These are phyloP conservation scores for Epichloe coenophiala DNA, from an alignment of 2,329 filamentous ascomycete genomes.

Conservation along the genomic window DNA sequence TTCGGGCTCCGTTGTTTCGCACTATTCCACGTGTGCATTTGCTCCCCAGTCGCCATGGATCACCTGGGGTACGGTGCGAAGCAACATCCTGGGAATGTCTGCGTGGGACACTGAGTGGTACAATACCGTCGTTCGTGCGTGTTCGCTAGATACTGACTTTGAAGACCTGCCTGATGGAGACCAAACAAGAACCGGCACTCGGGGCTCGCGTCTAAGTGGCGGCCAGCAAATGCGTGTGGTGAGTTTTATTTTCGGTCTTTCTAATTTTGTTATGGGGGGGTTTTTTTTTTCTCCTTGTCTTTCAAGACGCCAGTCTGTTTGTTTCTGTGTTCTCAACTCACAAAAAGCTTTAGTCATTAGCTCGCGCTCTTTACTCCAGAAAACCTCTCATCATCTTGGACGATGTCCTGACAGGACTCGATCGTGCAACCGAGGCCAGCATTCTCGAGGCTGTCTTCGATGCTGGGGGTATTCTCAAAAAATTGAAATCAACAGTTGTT, in stretches of 20 bases:
- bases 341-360: conserved; percentile 8
- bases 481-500: conserved; percentile 12
- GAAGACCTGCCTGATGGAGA: conserved; percentile 12
- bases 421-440: conserved; percentile 22
- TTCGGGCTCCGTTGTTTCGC: conserved; percentile 4
- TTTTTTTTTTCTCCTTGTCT: not conserved
- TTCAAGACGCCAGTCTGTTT: not conserved
- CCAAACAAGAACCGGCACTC: conserved; percentile 10
- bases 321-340: not conserved
- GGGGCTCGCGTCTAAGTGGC: conserved; percentile 13
- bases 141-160: conserved; percentile 10
- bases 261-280: too few relatives aligned
- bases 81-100: conserved; percentile 13
- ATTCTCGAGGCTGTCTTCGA: conserved; percentile 24
- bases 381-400: conserved; percentile 17
- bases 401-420: conserved; percentile 22
- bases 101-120: conserved; percentile 10
- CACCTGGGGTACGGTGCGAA: conserved; percentile 11
- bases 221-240: conserved; percentile 16
- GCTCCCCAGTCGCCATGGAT: conserved; percentile 15
- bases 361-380: conserved; percentile 13
- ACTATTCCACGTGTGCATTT: conserved; percentile 9
- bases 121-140: conserved; percentile 9
- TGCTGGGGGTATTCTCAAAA: conserved; percentile 15
- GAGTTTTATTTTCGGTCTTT: not conserved